These are phyloP conservation scores for Rhizopus stolonifer DNA, from an alignment of 371 early-diverging fungal species.

Conservation along the genomic window DNA sequence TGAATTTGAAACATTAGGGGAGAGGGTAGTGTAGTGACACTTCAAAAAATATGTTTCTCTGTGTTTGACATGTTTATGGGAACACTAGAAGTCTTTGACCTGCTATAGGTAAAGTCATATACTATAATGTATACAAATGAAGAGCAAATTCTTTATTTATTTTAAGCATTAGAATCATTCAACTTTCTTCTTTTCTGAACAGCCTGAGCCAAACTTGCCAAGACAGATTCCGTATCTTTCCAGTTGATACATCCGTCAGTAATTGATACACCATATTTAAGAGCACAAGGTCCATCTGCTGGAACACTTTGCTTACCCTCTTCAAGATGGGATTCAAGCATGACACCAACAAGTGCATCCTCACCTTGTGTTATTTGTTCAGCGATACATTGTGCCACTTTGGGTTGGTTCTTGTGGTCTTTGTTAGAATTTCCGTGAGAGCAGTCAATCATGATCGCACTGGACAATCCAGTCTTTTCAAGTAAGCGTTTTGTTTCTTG, in stretches of 20 bases:
- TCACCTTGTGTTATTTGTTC: conserved; percentile 68
- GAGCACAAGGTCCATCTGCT: conserved; percentile 58
- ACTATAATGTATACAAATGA: conserved; percentile 6
- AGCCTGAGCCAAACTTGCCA: conserved; percentile 69
- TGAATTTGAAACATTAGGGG: conserved; percentile 89
- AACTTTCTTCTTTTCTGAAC: conserved; percentile 44
- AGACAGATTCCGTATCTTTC: conserved; percentile 68
- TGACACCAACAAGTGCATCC: conserved; percentile 76
- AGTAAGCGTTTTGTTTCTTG: conserved; percentile 47
- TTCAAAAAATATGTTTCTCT: conserved; percentile 75
- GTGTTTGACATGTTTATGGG: conserved; percentile 74
- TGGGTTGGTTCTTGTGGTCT: conserved; percentile 68
- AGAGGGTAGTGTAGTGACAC: conserved; percentile 76
- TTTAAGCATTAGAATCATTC: conserved; percentile 4
- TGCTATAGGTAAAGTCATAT: conserved; percentile 36
- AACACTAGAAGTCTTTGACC: conserved; percentile 71
- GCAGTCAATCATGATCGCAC: conserved; percentile 76
- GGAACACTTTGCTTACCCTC: conserved; percentile 85
- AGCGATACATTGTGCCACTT: conserved; percentile 51
- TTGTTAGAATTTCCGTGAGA: conserved; percentile 82
- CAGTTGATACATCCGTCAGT: conserved; percentile 84
- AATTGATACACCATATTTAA: conserved; percentile 80
- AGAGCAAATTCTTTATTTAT: conserved; percentile 8
- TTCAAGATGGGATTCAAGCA: conserved; percentile 89
- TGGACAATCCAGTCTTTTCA: conserved; percentile 50